Evolutionary conservation across 2,329 filamentous ascomycete species (phyloP).

Genomic region (Penicillium sp.): DNA sequence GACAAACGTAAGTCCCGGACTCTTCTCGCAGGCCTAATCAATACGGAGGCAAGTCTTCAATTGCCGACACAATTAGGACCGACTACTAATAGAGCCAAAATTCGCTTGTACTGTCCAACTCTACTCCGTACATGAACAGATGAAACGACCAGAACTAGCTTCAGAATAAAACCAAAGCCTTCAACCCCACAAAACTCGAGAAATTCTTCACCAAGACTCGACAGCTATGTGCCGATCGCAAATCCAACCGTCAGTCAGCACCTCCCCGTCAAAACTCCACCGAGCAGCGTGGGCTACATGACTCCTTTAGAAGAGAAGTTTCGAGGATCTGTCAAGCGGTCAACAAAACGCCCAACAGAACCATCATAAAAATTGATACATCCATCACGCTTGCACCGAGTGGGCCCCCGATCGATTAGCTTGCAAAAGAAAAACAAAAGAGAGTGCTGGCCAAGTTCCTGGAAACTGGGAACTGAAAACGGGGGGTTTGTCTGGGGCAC

Average conservation of each 20-base stretch:
- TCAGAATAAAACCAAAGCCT: background rate
- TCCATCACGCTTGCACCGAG: background rate
- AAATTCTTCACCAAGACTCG: slow-evolving; percentile 1
- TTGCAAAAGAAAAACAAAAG: background rate
- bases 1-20: no score
- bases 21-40: no score
- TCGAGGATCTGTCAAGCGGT: slow-evolving; percentile 4
- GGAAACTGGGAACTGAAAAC: slow-evolving; percentile 10
- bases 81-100: no score
- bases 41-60: no score
- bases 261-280: background rate
- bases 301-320: background rate
- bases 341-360: background rate
- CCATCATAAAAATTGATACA: slow-evolving; percentile 1
- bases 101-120: no score
- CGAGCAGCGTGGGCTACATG: background rate
- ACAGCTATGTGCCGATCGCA: slow-evolving; percentile 4
- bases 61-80: no score
- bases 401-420: slow-evolving; percentile 1
- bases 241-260: slow-evolving; percentile 3
- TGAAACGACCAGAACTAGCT: no score
- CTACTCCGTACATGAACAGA: no score
- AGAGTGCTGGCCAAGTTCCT: slow-evolving; percentile 10
- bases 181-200: background rate
- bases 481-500: background rate